Percentiles rank a stretch among this genome's conserved stretches.
These are phyloP conservation scores for Calocera cornea DNA, from an alignment of 768 basidiomycete species.

Conservation along the genomic window DNA sequence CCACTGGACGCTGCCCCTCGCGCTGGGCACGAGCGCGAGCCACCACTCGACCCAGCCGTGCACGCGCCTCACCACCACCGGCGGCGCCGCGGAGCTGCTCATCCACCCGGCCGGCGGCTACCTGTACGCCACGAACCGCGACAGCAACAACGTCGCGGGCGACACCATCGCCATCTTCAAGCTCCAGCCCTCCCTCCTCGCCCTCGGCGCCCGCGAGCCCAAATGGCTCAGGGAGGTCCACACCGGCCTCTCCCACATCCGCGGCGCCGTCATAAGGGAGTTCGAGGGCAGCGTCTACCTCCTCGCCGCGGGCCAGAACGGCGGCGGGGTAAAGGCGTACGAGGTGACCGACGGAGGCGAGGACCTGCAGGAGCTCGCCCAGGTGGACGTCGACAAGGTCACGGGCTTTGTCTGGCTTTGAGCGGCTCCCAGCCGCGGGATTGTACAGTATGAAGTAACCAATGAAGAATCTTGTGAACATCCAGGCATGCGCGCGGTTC, in stretches of 20 bases:
- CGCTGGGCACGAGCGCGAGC: slow-evolving; percentile 29
- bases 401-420: slow-evolving; percentile 14
- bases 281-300: slow-evolving; percentile 38
- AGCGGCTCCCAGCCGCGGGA: not conserved
- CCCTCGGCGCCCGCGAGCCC: slow-evolving; percentile 22
- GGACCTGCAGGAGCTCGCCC: slow-evolving; percentile 13
- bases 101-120: slow-evolving; percentile 41
- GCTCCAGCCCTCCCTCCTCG: slow-evolving; percentile 17
- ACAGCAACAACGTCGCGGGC: slow-evolving; percentile 53
- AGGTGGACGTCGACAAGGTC: slow-evolving; percentile 13
- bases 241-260: slow-evolving; percentile 54
- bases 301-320: slow-evolving; percentile 47
- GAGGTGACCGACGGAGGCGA: slow-evolving; percentile 47
- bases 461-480: no score
- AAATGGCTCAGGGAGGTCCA: slow-evolving; percentile 47
- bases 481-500: no score
- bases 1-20: slow-evolving; percentile 39
- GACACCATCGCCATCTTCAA: slow-evolving; percentile 62
- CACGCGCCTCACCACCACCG: not conserved
- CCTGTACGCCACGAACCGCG: slow-evolving; percentile 62
- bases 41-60: slow-evolving; percentile 7
- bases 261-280: slow-evolving; percentile 55
- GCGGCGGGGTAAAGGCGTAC: slow-evolving; percentile 57
- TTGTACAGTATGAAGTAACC: no score
- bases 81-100: slow-evolving; percentile 49